Evolutionary conservation across 2,329 filamentous ascomycete species (phyloP).

Genomic region (Aspergillus fumigatiaffinis): DNA sequence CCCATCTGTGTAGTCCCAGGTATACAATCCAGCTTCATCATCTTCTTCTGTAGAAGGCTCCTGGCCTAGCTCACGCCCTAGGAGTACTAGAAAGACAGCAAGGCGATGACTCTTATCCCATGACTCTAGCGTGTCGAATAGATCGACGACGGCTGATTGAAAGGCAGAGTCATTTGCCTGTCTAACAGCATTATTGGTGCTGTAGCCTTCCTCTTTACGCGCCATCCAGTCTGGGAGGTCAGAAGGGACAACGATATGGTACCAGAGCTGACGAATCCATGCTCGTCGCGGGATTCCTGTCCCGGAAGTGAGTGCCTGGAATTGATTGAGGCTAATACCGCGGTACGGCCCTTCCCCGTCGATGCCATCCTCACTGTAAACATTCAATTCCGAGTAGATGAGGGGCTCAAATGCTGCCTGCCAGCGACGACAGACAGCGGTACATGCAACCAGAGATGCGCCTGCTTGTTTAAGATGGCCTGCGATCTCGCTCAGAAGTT

Average conservation of each 20-base stretch:
- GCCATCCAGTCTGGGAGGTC: conserved; percentile 7
- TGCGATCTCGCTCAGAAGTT: neutral
- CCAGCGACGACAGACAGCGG: conserved; percentile 13
- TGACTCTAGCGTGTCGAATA: conserved; percentile 5
- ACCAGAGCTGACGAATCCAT: conserved; percentile 7
- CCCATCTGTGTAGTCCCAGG: too few species aligned
- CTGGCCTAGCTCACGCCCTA: conserved; percentile 1
- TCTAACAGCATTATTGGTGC: conserved; percentile 6
- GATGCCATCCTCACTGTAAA: conserved; percentile 9
- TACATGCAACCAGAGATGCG: neutral
- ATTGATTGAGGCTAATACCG: conserved; percentile 5
- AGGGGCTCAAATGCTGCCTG: conserved; percentile 9
- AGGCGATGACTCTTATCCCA: conserved; percentile 7
- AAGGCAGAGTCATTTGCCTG: conserved; percentile 11
- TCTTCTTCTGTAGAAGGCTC: conserved; percentile 7
- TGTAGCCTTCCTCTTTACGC: conserved; percentile 3
- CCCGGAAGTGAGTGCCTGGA: conserved; percentile 8
- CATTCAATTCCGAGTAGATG: conserved; percentile 5
- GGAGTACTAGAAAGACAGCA: conserved; percentile 1
- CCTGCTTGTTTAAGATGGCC: neutral
- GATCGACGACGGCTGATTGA: neutral
- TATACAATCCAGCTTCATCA: neutral
- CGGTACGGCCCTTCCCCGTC: too few species aligned
- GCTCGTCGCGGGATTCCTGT: neutral
- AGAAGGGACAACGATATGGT: conserved; percentile 7